Conservation (phyloP, 495 filamentous ascomycete genomes). For the Parathielavia appendiculata region DNA sequence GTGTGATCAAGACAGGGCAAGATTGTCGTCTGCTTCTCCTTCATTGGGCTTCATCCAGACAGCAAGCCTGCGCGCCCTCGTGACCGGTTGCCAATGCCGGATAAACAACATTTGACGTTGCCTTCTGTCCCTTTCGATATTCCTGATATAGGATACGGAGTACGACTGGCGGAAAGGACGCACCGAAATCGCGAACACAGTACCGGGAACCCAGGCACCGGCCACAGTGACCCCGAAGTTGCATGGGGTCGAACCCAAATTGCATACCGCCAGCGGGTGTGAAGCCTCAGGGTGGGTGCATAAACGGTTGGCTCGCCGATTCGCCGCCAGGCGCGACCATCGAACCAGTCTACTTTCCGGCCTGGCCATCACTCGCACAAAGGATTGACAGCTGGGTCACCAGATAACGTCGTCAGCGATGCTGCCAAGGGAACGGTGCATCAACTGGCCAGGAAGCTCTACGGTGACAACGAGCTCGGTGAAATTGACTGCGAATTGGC, state of each 20-base stretch:
- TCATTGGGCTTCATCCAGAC: not conserved
- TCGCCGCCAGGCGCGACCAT: constrained; percentile 1
- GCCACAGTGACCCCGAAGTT: too few species aligned
- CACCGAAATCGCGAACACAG: not conserved
- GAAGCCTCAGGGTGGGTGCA: too few species aligned
- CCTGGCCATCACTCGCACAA: not conserved
- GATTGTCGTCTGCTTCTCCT: not conserved
- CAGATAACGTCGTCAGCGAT: not conserved
- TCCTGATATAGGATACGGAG: not conserved
- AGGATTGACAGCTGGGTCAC: not conserved
- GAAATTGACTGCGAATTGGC: not conserved
- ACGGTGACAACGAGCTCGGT: not conserved
- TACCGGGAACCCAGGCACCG: too few species aligned
- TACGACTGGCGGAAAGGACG: not conserved
- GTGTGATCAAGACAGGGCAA: not conserved
- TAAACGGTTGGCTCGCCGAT: not conserved
- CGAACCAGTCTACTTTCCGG: too few species aligned
- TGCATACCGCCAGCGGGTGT: too few species aligned
- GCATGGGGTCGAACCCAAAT: too few species aligned
- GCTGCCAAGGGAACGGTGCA: not conserved
- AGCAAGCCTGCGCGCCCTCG: not conserved
- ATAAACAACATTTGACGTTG: not conserved
- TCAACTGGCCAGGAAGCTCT: not conserved
- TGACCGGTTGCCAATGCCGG: constrained; percentile 1
- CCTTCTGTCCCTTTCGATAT: not conserved